These are phyloP conservation scores for Axilococcus clingmanii DNA, from an alignment of 139 green algal genomes.

Conservation along the genomic window DNA sequence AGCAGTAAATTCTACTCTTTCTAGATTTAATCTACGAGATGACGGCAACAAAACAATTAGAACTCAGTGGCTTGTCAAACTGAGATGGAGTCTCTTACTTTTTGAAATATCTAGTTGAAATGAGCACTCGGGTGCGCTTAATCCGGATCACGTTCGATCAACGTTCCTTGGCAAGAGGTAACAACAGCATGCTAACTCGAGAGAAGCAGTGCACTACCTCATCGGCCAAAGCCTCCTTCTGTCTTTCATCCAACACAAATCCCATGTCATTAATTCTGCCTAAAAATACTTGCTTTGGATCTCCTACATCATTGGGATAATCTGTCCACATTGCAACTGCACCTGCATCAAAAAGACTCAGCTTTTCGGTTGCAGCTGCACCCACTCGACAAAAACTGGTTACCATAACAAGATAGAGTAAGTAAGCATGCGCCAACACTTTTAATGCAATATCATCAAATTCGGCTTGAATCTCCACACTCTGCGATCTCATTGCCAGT, in stretches of 20 bases:
- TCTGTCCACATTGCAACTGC: conserved; percentile 5
- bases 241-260: not conserved
- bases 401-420: conserved; percentile 1
- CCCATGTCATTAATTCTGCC: not conserved
- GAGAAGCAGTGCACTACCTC: not conserved
- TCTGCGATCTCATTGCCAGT: not conserved
- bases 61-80: too few species aligned
- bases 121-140: too few species aligned
- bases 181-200: not conserved
- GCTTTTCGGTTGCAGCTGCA: conserved; percentile 1
- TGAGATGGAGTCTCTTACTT: too few species aligned
- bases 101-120: not conserved
- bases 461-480: not conserved
- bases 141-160: too few species aligned
- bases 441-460: not conserved
- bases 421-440: conserved; percentile 2
- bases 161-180: not conserved
- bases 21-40: not conserved
- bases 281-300: conserved; percentile 1
- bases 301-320: not conserved
- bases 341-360: conserved; percentile 2
- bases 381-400: conserved; percentile 5
- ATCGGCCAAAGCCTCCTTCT: conserved; percentile 1
- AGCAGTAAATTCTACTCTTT: not conserved
- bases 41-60: too few species aligned